Evolutionary conservation across 2,329 filamentous ascomycete species (phyloP).

Genomic region (Coniochaeta sp.): DNA sequence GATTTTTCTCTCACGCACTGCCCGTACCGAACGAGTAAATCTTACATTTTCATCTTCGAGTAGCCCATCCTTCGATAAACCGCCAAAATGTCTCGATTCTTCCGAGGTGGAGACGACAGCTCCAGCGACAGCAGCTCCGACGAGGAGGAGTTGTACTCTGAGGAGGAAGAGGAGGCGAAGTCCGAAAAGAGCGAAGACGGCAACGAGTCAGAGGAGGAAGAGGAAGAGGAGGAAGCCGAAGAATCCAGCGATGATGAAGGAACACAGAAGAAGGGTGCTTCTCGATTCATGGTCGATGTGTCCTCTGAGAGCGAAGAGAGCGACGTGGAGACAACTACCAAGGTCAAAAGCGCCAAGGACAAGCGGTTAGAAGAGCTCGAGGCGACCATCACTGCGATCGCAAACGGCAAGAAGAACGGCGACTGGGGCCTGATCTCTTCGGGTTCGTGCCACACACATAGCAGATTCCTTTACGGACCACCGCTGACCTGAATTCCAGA

Average conservation of each 20-base stretch:
- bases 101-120: conserved; percentile 86
- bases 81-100: conserved; percentile 86
- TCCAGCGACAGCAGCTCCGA: conserved; percentile 93
- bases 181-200: conserved; percentile 45
- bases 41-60: neutral
- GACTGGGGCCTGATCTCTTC: conserved; percentile 92
- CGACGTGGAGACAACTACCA: conserved; percentile 76
- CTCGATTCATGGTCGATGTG: conserved; percentile 72
- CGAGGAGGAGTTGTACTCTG: conserved; percentile 90
- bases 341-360: conserved; percentile 97
- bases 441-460: conserved; percentile 43
- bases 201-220: conserved; percentile 44
- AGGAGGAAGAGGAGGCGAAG: conserved; percentile 56
- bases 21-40: neutral
- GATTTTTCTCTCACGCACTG: neutral
- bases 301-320: conserved; percentile 72
- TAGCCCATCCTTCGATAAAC: neutral
- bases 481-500: conserved; percentile 42
- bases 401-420: conserved; percentile 95
- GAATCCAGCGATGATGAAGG: conserved; percentile 56
- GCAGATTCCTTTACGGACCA: neutral
- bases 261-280: conserved; percentile 62
- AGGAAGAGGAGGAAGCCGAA: conserved; percentile 38
- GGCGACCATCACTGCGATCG: conserved; percentile 79
- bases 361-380: conserved; percentile 95